Base-by-base conservation (phyloP, 2,329 filamentous ascomycete species). In the Bertia moriformis region DNA sequence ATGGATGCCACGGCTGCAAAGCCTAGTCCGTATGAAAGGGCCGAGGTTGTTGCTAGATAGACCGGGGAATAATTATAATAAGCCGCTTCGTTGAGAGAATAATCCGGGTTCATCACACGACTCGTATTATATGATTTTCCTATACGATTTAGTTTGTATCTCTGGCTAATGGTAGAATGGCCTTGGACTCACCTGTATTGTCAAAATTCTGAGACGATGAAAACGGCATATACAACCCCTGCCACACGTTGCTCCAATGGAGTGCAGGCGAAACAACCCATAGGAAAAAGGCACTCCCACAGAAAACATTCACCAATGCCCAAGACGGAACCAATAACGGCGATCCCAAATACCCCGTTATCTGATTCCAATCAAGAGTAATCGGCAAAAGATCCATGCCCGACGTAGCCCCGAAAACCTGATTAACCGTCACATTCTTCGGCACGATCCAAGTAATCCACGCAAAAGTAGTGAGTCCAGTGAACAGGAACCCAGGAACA, bases 1-100 rank as follows among this genome's bases (percentile, higher is more conserved):
- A 75, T 73, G 7, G 74, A 71, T 0, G 73, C 66, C 19, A 82
- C 67, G 17, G 76, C 72, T n/a, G 78, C 78, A 49, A 83, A 83
- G 0, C 72, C 73, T 10, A 82, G 58, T 1, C 76, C 77, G 47
- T 83, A 75, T 4, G 63, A 59, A 27, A 75, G 52, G 2, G 68
- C 66, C 43, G 73, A 83, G 43, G 78, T 76, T 0, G 75, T 68
- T 2, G 73, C 66, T 15, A 83, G 60, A 49, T 71, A 82, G 3
- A 81, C 63, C 1, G 78, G 78, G 15, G 77, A 82, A 52, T 83
- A 82, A 17, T 61, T 59, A 44, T 67, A 60, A 54, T 83, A 83
- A 13, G 70, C 70, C 2, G 62, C 65, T 47, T 68, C 65, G 51
- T 81, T 69, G 42, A 83, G 71, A n/a, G 68, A 61, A 40, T 64